Conservation (phyloP, 116 monocot genomes). For the Thalassia testudinum region DNA sequence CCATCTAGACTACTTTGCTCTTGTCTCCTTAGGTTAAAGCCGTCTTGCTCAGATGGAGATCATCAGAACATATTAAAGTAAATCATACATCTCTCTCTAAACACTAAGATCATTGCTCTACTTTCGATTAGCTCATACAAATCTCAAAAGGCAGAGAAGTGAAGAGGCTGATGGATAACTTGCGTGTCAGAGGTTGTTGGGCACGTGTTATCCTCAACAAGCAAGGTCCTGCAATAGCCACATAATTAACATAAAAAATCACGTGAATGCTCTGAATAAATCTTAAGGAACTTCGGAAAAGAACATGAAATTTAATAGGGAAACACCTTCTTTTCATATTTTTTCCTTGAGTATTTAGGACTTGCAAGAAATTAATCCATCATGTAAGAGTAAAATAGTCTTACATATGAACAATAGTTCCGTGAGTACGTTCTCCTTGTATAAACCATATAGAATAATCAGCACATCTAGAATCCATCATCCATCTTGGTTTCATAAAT, state of each 20-base stretch:
- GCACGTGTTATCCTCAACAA: conserved; percentile 19
- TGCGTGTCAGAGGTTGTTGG: conserved; percentile 23
- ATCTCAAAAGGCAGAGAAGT: conserved; percentile 49
- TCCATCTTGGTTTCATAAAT: no score
- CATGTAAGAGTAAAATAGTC: not conserved
- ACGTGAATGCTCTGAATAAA: not conserved
- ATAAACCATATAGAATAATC: no score
- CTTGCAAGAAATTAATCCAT: not conserved
- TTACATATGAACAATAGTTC: no score
- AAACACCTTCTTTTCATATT: not conserved
- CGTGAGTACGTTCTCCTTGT: no score
- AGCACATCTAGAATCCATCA: no score
- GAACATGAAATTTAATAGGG: not conserved
- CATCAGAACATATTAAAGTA: no score
- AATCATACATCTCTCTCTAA: not conserved
- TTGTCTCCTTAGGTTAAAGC: no score
- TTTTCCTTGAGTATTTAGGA: no score
- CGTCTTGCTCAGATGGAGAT: no score
- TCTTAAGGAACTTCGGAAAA: not conserved
- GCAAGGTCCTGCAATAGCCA: conserved; percentile 26
- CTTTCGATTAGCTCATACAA: not conserved
- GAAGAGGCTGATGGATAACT: conserved; percentile 33
- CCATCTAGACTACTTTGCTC: no score
- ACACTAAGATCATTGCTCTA: not conserved
- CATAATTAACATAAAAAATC: not conserved